Evolutionary conservation across 352 stramenopile species (phyloP), one percentile per base, ranked within the genome.

Genomic region (Globisporangium barbulae): DNA sequence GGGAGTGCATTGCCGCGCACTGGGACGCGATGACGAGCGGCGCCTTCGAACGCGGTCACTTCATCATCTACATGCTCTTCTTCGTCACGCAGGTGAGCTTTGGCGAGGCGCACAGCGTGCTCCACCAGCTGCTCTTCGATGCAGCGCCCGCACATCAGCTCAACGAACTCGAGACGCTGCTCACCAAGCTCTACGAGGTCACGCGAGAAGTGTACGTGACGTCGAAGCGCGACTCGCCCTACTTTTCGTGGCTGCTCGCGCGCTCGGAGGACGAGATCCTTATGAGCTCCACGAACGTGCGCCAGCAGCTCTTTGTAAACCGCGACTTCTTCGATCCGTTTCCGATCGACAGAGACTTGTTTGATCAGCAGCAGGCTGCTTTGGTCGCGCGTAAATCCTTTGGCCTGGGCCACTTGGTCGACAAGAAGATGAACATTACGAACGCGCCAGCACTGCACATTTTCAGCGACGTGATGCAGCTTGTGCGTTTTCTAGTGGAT

Each of bases 51-150:
- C 70, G 78, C 21, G 75, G 74, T 25, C 73, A 83, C 22, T 75
- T 65, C 30, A 85, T 88, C 44, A 69, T 86, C 5, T 63, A 73
- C 12, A 88, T 90, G 73, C 55, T 89, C 10, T 87, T 86, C 60
- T 90, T 84, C 44, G 71, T 83, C 30, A 86, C 77, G 1, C 79
- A 88, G 35, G 70, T 89, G 39, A 88, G 81, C 59, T 84, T 85
- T 33, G 75, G 78, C 1, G 72, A 84, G 37, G 53, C 59, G 53
- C 70, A 72, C 44, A 77, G 70, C 39, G 72, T 85, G 25, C 47
- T 90, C 2, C 75, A 73, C 3, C 67, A 84, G 31, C 48, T 85
- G 1, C 30, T 88, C 52, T 88, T 89, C 42, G 67, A 61, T 5
- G 58, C 69, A 31, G 75, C 76, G 17, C 75, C 77, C 8, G 35